phyloP scores from a whole-genome alignment of 2,329 filamentous ascomycete species.

The Fusarium praegraminearum region DNA sequence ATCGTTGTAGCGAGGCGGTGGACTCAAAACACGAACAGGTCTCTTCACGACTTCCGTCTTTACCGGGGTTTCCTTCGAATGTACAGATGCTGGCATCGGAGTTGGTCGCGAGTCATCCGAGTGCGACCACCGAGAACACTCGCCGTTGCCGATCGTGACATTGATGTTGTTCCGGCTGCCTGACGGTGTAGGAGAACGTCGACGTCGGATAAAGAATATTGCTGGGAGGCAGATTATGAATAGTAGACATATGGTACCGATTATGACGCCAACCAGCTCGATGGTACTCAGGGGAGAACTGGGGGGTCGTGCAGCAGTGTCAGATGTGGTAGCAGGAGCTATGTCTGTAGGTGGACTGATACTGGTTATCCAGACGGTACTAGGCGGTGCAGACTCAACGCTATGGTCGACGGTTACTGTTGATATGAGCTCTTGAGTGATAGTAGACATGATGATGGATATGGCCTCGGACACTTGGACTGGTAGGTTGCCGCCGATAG shows the following conservation, averaged over 20 bases:
- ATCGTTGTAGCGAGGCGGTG: background rate
- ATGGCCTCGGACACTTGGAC: background rate
- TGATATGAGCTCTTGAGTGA: background rate
- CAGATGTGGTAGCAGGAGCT: background rate
- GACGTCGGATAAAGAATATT: background rate
- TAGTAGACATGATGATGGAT: background rate
- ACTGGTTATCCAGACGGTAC: background rate
- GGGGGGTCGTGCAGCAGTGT: background rate
- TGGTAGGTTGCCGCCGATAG: background rate
- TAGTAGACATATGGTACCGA: background rate
- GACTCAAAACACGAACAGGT: background rate
- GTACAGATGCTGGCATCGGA: background rate
- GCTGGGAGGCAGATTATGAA: background rate
- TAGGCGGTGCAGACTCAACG: background rate
- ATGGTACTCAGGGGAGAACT: background rate
- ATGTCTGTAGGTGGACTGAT: background rate
- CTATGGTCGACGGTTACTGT: background rate
- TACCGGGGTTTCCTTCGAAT: background rate
- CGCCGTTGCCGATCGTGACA: background rate
- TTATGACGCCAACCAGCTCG: conserved; percentile 2
- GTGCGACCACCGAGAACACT: conserved; percentile 1
- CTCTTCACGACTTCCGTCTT: background rate
- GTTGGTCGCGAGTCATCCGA: background rate
- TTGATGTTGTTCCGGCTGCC: background rate
- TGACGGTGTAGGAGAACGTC: background rate